Evolutionary conservation across 2,329 filamentous ascomycete genomes (phyloP), one percentile per base, ranked within the genome.

Genomic region (Plenodomus tracheiphilus): DNA sequence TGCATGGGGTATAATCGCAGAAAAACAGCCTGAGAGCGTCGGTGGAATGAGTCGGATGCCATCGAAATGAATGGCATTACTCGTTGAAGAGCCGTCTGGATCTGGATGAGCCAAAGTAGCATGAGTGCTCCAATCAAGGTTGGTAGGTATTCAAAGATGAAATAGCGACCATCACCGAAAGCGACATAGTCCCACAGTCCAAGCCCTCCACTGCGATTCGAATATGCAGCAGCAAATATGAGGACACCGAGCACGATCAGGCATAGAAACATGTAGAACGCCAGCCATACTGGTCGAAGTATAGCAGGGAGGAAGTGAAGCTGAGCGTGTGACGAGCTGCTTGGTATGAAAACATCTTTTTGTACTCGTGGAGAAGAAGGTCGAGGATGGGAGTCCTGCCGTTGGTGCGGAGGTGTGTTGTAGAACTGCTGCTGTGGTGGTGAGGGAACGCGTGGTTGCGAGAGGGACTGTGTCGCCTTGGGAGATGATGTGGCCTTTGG

Each of bases 111-210:
- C 78, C 89, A 96, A 6, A 97, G 70, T 39, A 94, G 78, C 30
- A 96, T 74, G 11, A 86, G 58, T 17, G 85, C 84, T 0, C 86
- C 89, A 13, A 95, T 66, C 0, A 96, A 75, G 47, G 91, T 90
- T 2, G 93, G 92, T 1, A 97, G 75, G 56, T 96, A 89, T 53
- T 91, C 83, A 70, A 96, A 94, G 39, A 95, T 73, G 69, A 97
- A 96, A 72, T 95, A 96, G 56, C 85, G 81, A 8, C 80, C 80
- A 41, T 86, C 87, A 52, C 88, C 87, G 48, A 91, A 86, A 22
- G 80, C 80, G 28, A 77, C 75, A 68, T 92, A 96, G 3, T 79
- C 73, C 65, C 82, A 85, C 11, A 97, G 75, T 7, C 69, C 90
- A 9, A 78, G 69, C 0, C 90, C 90, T 9, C 79, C 71, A 55